Evolutionary conservation across 2,329 filamentous ascomycete species (phyloP).

Genomic region (Phyllosticta citriasiana): DNA sequence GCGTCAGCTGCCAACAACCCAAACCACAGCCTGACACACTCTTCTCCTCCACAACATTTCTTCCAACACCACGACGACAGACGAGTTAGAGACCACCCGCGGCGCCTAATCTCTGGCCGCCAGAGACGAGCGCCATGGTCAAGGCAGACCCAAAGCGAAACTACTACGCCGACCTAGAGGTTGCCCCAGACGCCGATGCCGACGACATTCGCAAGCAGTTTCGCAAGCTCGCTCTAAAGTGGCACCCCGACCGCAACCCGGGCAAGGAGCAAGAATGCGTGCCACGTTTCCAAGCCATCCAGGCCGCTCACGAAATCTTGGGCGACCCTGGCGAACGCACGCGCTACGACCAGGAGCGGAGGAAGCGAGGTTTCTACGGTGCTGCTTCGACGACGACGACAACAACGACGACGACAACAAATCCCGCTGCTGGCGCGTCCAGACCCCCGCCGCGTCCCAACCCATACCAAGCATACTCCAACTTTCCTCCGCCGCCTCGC

Average conservation of each 20-base stretch:
- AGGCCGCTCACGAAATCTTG: slow-evolving; percentile 73
- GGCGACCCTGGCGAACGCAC: slow-evolving; percentile 47
- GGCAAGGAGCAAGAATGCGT: slow-evolving; percentile 72
- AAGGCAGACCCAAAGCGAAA: slow-evolving; percentile 60
- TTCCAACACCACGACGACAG: slow-evolving; percentile 4
- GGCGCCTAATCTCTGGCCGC: not conserved
- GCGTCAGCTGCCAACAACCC: not conserved
- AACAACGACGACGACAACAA: not conserved
- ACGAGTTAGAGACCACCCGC: not conserved
- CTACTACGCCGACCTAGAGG: slow-evolving; percentile 77
- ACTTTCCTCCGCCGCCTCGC: slow-evolving; percentile 34
- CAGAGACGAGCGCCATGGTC: slow-evolving; percentile 46
- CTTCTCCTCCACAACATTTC: not conserved
- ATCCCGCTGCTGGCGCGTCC: not conserved
- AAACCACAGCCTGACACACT: slow-evolving; percentile 6
- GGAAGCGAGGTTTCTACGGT: slow-evolving; percentile 26
- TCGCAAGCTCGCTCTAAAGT: slow-evolving; percentile 73
- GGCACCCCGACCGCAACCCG: slow-evolving; percentile 81
- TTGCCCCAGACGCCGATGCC: slow-evolving; percentile 55
- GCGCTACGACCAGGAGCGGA: slow-evolving; percentile 53
- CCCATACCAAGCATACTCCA: slow-evolving; percentile 16
- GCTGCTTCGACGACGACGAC: not conserved
- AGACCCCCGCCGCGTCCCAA: slow-evolving; percentile 4
- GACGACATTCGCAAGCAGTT: slow-evolving; percentile 81
- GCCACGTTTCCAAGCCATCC: slow-evolving; percentile 75